Evolutionary conservation across 192 early-diverging fungal species (phyloP).

Genomic region (Rhizophagus clarus): DNA sequence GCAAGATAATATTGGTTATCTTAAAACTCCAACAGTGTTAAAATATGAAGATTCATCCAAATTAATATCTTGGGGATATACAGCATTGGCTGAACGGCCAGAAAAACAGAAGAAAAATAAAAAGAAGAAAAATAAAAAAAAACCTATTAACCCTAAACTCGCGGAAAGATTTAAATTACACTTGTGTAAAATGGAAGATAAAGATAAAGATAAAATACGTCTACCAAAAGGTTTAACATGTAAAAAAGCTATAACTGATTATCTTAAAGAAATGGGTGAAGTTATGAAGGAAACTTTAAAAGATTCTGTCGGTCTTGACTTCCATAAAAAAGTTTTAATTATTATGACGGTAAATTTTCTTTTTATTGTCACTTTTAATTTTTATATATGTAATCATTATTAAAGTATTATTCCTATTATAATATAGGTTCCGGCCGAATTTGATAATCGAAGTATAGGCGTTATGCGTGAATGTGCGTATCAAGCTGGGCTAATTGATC

Average conservation of each 20-base stretch:
- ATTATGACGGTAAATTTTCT: background rate
- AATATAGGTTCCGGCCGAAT: background rate
- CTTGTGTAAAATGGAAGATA: background rate
- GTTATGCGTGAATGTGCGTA: background rate
- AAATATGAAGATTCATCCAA: background rate
- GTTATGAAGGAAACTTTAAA: background rate
- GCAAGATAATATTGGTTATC: background rate
- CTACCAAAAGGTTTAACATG: background rate
- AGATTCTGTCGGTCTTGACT: background rate
- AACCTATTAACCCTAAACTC: too few relatives aligned
- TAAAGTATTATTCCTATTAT: too few relatives aligned
- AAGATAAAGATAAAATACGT: background rate
- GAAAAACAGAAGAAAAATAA: too few relatives aligned
- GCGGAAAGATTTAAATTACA: background rate
- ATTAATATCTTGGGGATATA: background rate
- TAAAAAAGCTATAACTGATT: slow-evolving; percentile 1
- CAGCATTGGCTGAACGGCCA: background rate
- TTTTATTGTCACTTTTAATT: background rate
- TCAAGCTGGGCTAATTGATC: background rate
- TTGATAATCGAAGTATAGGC: background rate
- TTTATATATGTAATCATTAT: too few relatives aligned
- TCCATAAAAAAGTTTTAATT: background rate
- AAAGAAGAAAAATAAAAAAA: background rate
- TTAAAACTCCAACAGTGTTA: background rate
- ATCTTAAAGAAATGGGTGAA: background rate